Evolutionary conservation across 1,284 basidiomycete genomes (phyloP), one percentile per base, ranked within the genome.

Genomic region (Trichosporon asahii): DNA sequence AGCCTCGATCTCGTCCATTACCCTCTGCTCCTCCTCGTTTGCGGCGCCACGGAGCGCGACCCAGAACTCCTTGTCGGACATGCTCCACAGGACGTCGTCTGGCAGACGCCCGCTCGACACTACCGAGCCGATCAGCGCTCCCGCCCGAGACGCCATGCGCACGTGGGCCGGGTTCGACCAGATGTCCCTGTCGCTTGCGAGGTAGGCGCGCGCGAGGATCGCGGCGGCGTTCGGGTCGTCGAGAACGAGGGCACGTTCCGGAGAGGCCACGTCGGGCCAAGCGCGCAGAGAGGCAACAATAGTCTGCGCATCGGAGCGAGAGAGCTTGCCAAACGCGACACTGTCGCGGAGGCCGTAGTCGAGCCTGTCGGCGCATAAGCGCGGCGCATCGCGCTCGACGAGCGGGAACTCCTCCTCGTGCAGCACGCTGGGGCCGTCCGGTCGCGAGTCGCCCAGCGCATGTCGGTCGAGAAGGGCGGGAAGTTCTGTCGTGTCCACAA

Each of bases 301-400:
- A 4, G 14, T 23, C 12, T 65, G 63, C 0, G 70, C 69, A 0
- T 21, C 23, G 0, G 44, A 11, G 35, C 55, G 44, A 2, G 63
- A 11, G 3, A 73, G 68, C 11, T 66, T 46, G 14, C 64, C 37
- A 40, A 73, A 73, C 4, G 70, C 55, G 6, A 71, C 72, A 0
- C 69, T 63, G 64, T 73, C 72, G 37, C 72, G 72, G 1, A 73
- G 70, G 12, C 72, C 72, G 23, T 73, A 73, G 40, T 73, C 72
- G 23, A 73, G 72, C 11, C 72, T 21, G 64, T 73, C 72, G 2
- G 72, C 72, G 40, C 72, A 73, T 23, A 73, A 66, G 27, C 40
- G 66, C 2, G 72, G 72, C 12, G 72, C 66, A 3, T 53, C 46
- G 5, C 65, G 68, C 53, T 73, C 72, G 11, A 73, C 72, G 11